Percentiles rank a stretch among this genome's conserved stretches.
phyloP scores from a whole-genome alignment of 768 basidiomycete species.

The Macrocybe gigantea region DNA sequence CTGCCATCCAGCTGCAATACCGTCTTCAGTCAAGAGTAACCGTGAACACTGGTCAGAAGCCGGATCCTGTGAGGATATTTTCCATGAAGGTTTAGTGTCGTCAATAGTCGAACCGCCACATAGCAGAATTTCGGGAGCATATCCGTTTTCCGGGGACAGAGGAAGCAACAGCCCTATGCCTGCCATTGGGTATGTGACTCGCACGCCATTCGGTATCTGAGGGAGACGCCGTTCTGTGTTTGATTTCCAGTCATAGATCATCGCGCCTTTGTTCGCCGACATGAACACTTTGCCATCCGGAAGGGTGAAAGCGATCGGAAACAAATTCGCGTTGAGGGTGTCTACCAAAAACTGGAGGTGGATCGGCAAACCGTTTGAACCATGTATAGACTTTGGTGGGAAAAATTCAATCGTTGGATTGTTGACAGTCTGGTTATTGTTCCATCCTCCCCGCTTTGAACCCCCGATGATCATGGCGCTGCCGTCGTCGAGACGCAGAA shows the following conservation, averaged over 20 bases:
- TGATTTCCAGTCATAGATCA: constrained; percentile 70
- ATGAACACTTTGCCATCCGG: constrained; percentile 70
- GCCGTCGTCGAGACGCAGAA: constrained; percentile 65
- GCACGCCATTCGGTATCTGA: constrained; percentile 67
- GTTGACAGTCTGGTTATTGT: constrained; percentile 75
- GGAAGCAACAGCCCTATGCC: constrained; percentile 73
- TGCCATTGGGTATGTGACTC: constrained; percentile 81
- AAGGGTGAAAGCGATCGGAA: constrained; percentile 69
- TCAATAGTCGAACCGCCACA: constrained; percentile 72
- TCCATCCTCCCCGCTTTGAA: constrained; percentile 80
- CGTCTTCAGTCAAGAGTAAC: constrained; percentile 56
- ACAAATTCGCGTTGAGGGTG: constrained; percentile 78
- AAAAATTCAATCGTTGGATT: constrained; percentile 81
- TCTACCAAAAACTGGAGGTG: constrained; percentile 56
- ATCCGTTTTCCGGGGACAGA: constrained; percentile 53
- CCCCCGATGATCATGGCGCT: constrained; percentile 82
- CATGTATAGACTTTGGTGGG: constrained; percentile 71
- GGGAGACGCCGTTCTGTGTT: constrained; percentile 62
- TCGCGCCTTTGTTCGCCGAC: constrained; percentile 73
- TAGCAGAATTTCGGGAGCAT: constrained; percentile 63
- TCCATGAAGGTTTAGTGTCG: constrained; percentile 51
- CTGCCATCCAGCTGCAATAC: constrained; percentile 66
- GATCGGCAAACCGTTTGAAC: constrained; percentile 63
- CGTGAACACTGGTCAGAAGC: constrained; percentile 73
- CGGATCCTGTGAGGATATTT: constrained; percentile 66